Conservation (phyloP, 768 basidiomycete species). For the Fibroporia radiculosa region DNA sequence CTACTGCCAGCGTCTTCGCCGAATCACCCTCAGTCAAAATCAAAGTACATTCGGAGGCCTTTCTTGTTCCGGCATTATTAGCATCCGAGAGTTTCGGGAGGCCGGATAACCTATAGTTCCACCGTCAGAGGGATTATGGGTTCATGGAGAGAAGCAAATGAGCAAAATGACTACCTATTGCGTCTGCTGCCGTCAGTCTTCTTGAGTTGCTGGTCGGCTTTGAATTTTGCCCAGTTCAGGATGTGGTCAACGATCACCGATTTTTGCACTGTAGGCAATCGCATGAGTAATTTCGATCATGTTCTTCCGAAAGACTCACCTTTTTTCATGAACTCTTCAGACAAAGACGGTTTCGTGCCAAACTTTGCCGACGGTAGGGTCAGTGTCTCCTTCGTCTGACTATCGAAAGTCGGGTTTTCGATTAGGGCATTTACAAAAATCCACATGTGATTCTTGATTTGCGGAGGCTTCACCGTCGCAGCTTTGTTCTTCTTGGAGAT, state of each 20-base stretch:
- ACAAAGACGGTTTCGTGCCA: constrained; percentile 74
- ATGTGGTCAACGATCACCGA: constrained; percentile 88
- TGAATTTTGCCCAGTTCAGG: constrained; percentile 94
- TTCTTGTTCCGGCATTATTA: constrained; percentile 88
- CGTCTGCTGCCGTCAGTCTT: constrained; percentile 84
- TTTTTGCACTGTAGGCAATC: constrained; percentile 56
- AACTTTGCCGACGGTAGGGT: constrained; percentile 86
- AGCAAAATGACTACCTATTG: constrained; percentile 47
- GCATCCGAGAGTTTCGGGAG: constrained; percentile 93
- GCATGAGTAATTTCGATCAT: constrained; percentile 3
- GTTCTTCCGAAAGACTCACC: constrained; percentile 36
- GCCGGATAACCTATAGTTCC: constrained; percentile 85
- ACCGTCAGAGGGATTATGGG: constrained; percentile 3
- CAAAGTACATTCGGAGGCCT: constrained; percentile 79
- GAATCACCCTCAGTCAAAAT: constrained; percentile 99
- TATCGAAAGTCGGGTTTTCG: constrained; percentile 98
- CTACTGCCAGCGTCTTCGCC: constrained; percentile 92
- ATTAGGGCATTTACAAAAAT: constrained; percentile 93
- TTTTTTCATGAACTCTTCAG: constrained; percentile 96
- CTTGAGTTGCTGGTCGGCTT: constrained; percentile 92
- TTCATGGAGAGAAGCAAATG: not conserved
- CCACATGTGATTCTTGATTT: constrained; percentile 98
- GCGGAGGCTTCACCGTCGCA: constrained; percentile 85
- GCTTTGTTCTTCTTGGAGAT: constrained; percentile 98
- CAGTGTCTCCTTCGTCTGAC: constrained; percentile 95